Percentiles rank a stretch among this genome's conserved stretches.
These are phyloP conservation scores for Rhizophagus prolifer DNA, from an alignment of 192 early-diverging fungal species.

Conservation along the genomic window DNA sequence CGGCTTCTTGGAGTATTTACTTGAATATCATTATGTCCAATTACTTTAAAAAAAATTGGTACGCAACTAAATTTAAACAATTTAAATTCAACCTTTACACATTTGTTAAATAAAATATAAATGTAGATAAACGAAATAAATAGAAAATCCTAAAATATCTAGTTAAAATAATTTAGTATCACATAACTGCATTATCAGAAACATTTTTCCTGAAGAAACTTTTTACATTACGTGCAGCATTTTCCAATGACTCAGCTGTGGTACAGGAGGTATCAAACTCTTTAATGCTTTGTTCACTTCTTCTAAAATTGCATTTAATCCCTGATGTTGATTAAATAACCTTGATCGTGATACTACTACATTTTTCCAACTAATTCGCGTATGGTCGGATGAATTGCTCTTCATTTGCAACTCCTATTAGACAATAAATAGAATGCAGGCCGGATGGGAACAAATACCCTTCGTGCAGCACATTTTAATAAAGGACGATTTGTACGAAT, in stretches of 20 bases:
- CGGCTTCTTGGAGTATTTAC: background rate
- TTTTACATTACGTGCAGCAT: conserved; percentile 16
- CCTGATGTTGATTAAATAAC: background rate
- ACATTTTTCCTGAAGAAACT: conserved; percentile 22
- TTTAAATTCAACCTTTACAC: no score
- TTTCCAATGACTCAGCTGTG: conserved; percentile 11
- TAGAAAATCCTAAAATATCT: no score
- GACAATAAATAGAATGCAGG: conserved; percentile 16
- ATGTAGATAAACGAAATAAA: no score
- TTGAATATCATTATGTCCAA: conserved; percentile 3
- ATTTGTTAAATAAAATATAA: no score
- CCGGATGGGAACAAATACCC: conserved; percentile 13
- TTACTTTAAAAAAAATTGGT: background rate
- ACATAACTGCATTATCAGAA: no score
- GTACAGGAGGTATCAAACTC: background rate
- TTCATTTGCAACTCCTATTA: conserved; percentile 20
- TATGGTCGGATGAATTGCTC: conserved; percentile 11
- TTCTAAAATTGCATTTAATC: conserved; percentile 18
- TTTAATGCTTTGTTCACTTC: background rate
- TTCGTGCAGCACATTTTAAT: background rate
- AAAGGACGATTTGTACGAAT: background rate
- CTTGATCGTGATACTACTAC: background rate
- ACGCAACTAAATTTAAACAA: no score
- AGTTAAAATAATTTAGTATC: no score
- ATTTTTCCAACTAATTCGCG: background rate